Base-by-base conservation (phyloP, 495 filamentous ascomycete genomes). In the Penicillium longicatenatum region DNA sequence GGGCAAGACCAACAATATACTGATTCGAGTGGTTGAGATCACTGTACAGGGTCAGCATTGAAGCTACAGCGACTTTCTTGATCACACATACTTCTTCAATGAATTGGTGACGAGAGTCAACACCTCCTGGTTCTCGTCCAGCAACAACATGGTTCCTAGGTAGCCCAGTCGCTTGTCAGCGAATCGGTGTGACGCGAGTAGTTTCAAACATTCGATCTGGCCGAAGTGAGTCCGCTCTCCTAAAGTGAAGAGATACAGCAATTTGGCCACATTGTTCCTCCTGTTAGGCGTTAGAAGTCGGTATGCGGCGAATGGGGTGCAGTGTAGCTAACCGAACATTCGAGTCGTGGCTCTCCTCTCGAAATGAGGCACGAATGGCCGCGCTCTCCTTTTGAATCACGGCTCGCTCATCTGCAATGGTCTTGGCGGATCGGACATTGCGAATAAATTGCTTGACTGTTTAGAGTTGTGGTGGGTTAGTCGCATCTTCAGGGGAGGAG, bases 321-420 rank as follows among this genome's bases (percentile, higher is more conserved):
- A 52, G 22, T 59, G 59, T 48, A 64, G 64, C 70, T 68, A 64
- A 96, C 93, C 93, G 87, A 62, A 95, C 83, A 70, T 88, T 87
- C 57, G 90, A 92, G 74, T 98, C 92, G 58, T 86, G 84, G 74
- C 91, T 96, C 79, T 98, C 94, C 75, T 98, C 94, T 62, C 94
- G 83, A 71, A 98, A 98, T 69, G 93, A 97, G 57, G 94, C 91
- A 73, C 94, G 82, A 66, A 98, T 98, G 46, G 93, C 89, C 52
- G 94, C 95, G 75, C 94, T 98, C 78, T 98, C 94, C 73, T 98
- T 98, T 66, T 98, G 94, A 57, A 98, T 94, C 24, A 98, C 94
- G 22, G 93, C 92, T 65, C 94, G 86, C 80, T 98, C 94, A 75
- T 98, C 94, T 68, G 95, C 95, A 69, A 98, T 94, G 30, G 94